Conservation (phyloP, 306 rosid species). For the Cajanus cajan region DNA sequence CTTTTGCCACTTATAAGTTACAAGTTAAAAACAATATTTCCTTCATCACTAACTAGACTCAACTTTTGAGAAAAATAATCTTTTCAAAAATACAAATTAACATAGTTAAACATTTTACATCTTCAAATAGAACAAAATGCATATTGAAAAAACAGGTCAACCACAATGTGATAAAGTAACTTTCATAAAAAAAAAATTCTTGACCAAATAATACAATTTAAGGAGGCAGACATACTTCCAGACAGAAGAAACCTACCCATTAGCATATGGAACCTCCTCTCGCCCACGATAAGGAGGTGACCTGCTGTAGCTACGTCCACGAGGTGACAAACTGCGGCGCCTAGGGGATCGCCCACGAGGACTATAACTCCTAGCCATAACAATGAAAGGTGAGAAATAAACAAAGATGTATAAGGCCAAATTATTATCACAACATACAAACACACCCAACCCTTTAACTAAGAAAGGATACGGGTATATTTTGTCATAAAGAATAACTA, state of each 20-base stretch:
- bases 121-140: not conserved
- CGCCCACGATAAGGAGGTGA: slow-evolving; percentile 90
- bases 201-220: not conserved
- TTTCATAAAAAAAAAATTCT: not conserved
- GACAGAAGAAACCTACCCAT: slow-evolving; percentile 59
- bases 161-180: not conserved
- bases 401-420: not conserved
- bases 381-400: slow-evolving; percentile 14
- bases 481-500: not conserved
- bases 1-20: not conserved
- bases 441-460: not conserved
- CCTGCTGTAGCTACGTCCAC: slow-evolving; percentile 88
- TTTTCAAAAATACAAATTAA: not conserved
- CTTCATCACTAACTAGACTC: not conserved
- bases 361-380: slow-evolving; percentile 76
- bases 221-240: not conserved
- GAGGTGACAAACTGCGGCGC: slow-evolving; percentile 92
- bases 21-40: not conserved
- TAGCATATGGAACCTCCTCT: slow-evolving; percentile 87
- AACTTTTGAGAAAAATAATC: not conserved
- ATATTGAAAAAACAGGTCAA: not conserved
- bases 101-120: not conserved
- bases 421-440: not conserved
- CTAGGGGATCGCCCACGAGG: slow-evolving; percentile 91
- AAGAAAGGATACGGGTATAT: not conserved